Percentiles rank a stretch among this genome's conserved stretches.
These are phyloP conservation scores for Penicillium sp. DNA, from an alignment of 2,329 filamentous ascomycete genomes.

Conservation along the genomic window DNA sequence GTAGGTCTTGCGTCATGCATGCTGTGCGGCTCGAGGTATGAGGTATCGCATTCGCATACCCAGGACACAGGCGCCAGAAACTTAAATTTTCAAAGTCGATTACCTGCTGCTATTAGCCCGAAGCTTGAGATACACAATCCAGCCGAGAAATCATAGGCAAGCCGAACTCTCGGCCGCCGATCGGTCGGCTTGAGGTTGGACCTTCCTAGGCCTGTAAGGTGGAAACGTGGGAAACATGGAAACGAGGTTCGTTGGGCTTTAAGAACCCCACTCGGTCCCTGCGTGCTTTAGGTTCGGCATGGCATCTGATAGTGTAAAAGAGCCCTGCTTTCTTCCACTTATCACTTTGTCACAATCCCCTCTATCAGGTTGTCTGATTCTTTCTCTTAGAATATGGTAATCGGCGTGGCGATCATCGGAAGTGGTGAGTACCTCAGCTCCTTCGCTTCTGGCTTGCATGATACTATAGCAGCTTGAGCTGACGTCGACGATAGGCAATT, in stretches of 20 bases:
- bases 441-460: neutral
- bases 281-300: constrained; percentile 14
- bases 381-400: constrained; percentile 34
- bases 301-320: constrained; percentile 13
- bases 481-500: constrained; percentile 50
- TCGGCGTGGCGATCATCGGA: constrained; percentile 58
- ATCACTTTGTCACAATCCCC: neutral
- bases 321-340: neutral
- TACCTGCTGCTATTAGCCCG: neutral
- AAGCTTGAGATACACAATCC: neutral
- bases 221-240: constrained; percentile 8
- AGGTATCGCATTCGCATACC: neutral
- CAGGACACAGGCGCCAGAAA: neutral
- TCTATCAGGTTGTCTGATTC: neutral
- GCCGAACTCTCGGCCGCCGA: constrained; percentile 9
- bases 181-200: constrained; percentile 19
- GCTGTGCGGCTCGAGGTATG: neutral
- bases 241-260: constrained; percentile 8
- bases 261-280: constrained; percentile 17
- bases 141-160: neutral
- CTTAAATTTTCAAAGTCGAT: neutral
- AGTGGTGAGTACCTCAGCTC: constrained; percentile 44
- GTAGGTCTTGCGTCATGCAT: constrained; percentile 16
- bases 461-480: constrained; percentile 3
- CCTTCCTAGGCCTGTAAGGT: constrained; percentile 21